Percentiles rank a stretch among this genome's conserved stretches.
Evolutionary conservation across 2,329 filamentous ascomycete genomes (phyloP).

Genomic region (Penicillium sp.): DNA sequence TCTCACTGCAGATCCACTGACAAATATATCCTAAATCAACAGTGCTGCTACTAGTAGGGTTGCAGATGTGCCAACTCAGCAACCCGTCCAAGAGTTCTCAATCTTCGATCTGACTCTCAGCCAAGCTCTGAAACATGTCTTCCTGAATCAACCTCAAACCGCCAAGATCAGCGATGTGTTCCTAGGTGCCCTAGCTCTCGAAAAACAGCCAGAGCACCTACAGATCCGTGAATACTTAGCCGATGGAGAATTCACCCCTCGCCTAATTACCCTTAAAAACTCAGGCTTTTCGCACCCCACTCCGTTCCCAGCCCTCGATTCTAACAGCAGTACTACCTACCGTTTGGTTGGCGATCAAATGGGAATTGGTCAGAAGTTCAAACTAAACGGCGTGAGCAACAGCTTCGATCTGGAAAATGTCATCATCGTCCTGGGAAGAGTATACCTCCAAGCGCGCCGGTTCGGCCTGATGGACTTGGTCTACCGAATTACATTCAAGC

Average conservation of each 20-base stretch:
- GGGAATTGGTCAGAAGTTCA: neutral
- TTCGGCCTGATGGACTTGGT: slow-evolving; percentile 10
- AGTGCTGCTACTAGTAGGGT: neutral
- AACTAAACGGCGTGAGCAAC: slow-evolving; percentile 2
- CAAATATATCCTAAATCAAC: neutral
- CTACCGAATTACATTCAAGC: slow-evolving; percentile 9
- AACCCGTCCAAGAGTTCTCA: neutral
- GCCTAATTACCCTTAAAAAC: slow-evolving; percentile 2
- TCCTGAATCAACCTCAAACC: neutral
- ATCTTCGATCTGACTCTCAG: slow-evolving; percentile 3
- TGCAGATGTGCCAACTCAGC: neutral
- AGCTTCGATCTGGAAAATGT: slow-evolving; percentile 2
- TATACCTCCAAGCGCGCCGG: slow-evolving; percentile 11
- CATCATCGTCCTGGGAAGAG: slow-evolving; percentile 10
- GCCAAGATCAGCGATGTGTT: slow-evolving; percentile 1
- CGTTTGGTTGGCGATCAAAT: slow-evolving; percentile 8
- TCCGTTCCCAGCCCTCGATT: neutral
- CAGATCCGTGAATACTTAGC: slow-evolving; percentile 7
- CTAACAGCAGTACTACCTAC: neutral
- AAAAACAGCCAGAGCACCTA: neutral
- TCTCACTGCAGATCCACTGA: neutral
- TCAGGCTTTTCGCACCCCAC: neutral
- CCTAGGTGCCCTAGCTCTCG: neutral
- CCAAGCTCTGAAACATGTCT: neutral
- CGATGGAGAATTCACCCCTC: slow-evolving; percentile 6